Evolutionary conservation across 2,329 filamentous ascomycete species (phyloP), one percentile per base, ranked within the genome.

Genomic region (Penicillium sp.): DNA sequence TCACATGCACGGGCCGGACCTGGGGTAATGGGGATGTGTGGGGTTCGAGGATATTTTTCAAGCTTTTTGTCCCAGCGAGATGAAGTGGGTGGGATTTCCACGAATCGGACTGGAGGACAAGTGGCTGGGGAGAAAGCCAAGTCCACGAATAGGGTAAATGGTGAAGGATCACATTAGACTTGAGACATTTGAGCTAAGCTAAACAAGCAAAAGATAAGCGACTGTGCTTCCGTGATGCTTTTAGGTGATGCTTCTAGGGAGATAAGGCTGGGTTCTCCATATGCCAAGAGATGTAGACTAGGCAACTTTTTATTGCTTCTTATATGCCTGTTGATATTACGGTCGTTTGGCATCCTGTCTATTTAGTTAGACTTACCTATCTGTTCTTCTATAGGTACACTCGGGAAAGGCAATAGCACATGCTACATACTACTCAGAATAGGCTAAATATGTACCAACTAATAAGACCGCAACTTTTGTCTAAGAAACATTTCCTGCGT

Each of bases 31-130:
- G 44, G 56, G 57, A 62, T 64, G 4, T 25, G 61, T 59, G 58
- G 60, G 63, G 68, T 68, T 69, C 65, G 65, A 69, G 67, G 67
- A 68, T 67, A 62, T 68, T 65, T 65, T 66, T 52, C 21, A 25
- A 46, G 41, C n/a, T 52, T 40, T 52, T 34, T 8, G 25, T 50
- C 58, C 50, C 60, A 58, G 60, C 31, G 52, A 38, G 41, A 58
- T 41, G 50, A 34, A 44, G 46, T 44, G n/a, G 44, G 42, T 37
- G 35, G 21, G 50, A 52, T 60, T 68, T 67, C 68, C 68, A 69
- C 68, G 62, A 70, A 70, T 70, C 63, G 65, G 21, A 27, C 16
- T 37, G 31, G 25, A 13, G 38, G 40, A 25, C 21, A 41, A 27
- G 51, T 35, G 34, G 48, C 16, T 42, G 58, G 45, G 59, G 61